Conservation (phyloP, 768 basidiomycete genomes). For the Udeniomyces megalosporus region DNA sequence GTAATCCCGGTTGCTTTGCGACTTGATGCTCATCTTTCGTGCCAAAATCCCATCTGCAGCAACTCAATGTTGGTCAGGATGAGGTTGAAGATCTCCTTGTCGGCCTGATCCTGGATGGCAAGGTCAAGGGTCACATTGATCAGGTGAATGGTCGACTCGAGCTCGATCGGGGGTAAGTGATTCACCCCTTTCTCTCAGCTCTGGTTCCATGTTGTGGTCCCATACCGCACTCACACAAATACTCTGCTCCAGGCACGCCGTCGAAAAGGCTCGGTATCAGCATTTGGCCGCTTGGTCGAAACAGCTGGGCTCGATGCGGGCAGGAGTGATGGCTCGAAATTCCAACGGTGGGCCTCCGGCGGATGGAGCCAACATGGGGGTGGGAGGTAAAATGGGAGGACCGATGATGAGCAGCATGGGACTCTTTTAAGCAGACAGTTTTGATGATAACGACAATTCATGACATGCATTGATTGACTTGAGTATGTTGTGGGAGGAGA, state of each 20-base stretch:
- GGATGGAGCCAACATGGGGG: slow-evolving; percentile 1
- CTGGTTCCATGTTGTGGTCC: not conserved
- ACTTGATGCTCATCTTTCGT: not conserved
- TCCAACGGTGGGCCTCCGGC: slow-evolving; percentile 10
- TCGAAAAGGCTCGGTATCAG: slow-evolving; percentile 12
- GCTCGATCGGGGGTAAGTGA: slow-evolving; percentile 51
- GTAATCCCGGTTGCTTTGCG: not conserved
- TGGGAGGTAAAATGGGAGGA: not conserved
- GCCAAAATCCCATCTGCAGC: slow-evolving; percentile 37
- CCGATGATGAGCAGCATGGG: too few species aligned
- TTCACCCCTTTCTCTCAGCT: not conserved
- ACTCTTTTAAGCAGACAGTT: too few species aligned
- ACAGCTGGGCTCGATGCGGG: not conserved
- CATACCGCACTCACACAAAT: too few species aligned
- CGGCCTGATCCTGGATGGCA: slow-evolving; percentile 87
- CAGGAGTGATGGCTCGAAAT: not conserved
- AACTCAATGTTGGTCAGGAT: slow-evolving; percentile 79
- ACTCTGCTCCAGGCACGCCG: not conserved
- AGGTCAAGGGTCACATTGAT: slow-evolving; percentile 89
- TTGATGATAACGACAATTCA: too few species aligned
- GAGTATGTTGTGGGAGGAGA: too few species aligned
- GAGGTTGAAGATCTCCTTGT: slow-evolving; percentile 92
- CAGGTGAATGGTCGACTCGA: slow-evolving; percentile 88
- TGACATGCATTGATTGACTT: too few species aligned
- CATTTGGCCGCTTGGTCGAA: slow-evolving; percentile 4